Evolutionary conservation across 169 alveolate species (phyloP).

Genomic region (Cryptosporidium xiaoi): DNA sequence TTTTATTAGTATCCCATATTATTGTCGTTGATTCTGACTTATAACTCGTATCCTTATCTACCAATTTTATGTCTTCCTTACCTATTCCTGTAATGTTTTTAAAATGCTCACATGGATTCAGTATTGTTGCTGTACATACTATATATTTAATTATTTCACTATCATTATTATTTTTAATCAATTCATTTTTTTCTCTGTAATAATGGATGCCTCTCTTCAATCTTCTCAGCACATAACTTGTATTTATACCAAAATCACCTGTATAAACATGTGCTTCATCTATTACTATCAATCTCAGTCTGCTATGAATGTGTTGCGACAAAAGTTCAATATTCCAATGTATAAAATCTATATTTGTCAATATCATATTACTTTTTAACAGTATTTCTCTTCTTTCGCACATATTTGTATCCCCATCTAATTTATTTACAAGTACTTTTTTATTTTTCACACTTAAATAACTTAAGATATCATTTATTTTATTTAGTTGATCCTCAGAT

Average conservation of each 20-base stretch:
- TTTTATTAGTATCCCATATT: conserved; percentile 62
- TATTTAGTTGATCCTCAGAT: conserved; percentile 73
- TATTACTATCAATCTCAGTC: conserved; percentile 57
- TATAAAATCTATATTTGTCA: conserved; percentile 75
- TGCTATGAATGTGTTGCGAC: conserved; percentile 12
- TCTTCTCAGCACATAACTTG: conserved; percentile 62
- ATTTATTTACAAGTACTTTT: background rate
- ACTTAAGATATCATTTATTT: conserved; percentile 28
- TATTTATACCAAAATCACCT: conserved; percentile 75
- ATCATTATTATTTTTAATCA: background rate
- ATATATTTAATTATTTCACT: conserved; percentile 22
- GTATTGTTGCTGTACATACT: conserved; percentile 74
- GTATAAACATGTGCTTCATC: conserved; percentile 77
- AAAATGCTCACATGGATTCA: conserved; percentile 66
- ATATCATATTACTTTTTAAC: conserved; percentile 58
- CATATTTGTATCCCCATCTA: conserved; percentile 73
- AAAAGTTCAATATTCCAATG: conserved; percentile 73
- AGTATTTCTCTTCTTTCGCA: conserved; percentile 44
- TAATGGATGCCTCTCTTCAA: conserved; percentile 29
- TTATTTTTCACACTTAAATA: background rate
- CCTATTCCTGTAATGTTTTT: conserved; percentile 31
- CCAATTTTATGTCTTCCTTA: background rate
- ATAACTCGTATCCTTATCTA: conserved; percentile 46
- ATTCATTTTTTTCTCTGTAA: conserved; percentile 8
- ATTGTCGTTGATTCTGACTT: conserved; percentile 27